Base-by-base conservation (phyloP, 805 yeast genomes). In the Metschnikowia lochheadii region DNA sequence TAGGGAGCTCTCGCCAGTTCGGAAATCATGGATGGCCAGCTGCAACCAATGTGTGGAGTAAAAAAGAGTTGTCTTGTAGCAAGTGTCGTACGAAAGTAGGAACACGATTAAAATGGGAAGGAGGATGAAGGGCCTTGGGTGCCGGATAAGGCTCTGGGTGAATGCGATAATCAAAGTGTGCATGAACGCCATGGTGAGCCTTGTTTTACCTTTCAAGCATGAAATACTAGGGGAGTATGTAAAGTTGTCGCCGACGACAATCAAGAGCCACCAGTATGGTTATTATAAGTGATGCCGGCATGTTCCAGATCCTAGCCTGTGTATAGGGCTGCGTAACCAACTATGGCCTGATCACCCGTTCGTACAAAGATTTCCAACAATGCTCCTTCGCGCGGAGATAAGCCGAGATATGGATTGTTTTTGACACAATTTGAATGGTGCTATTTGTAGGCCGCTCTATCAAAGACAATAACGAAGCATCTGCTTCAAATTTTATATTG, bases 1-100 rank as follows among this genome's bases (percentile, higher is more conserved):
- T 18, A 29, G 48, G n/a, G 21, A n/a, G 4, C 11, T 13, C 14
- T 37, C 26, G 39, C 23, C 37, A 17, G 11, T 32, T 34, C 18
- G 21, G 32, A 18, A 37, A 17, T 13, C 38, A 35, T 29, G 23
- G 43, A 17, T 15, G 17, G 21, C 36, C 55, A 34, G 38, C 17
- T 20, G 52, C 18, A n/a, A 45, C 47, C 5, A 46, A 31, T 35
- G 33, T 3, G 39, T 44, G 40, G 33, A 31, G 23, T 36, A 13
- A 15, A 35, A 44, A 37, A 70, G 59, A 7, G 71, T 60, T 41
- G 64, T 60, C 49, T 70, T 75, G 51, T 72, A 72, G n/a, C 63
- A 45, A 10, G 70, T 62, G 49, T 65, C 62, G 58, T 70, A 73
- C 1, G 74, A 66, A n/a, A 69, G 41, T 2, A 66, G 54, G 49